Percentiles rank a stretch among this genome's conserved stretches.
These are phyloP conservation scores for Cucurbita argyrosperma DNA, from an alignment of 306 rosid species.

Conservation along the genomic window DNA sequence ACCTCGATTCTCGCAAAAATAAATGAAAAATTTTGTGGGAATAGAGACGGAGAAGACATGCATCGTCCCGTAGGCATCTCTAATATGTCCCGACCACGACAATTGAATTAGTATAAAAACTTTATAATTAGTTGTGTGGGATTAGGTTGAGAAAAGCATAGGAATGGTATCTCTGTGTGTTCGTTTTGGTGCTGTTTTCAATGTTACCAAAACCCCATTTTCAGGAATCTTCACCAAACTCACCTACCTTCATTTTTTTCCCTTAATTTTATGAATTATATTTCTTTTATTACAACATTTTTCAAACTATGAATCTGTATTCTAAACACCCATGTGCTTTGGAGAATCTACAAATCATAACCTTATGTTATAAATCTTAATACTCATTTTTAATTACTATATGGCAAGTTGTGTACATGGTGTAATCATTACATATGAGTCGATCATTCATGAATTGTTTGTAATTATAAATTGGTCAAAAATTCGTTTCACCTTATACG, in stretches of 20 bases:
- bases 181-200: not conserved
- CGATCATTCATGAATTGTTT: too few species aligned
- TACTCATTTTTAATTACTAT: too few species aligned
- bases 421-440: too few species aligned
- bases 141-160: not conserved
- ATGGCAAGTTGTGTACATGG: too few species aligned
- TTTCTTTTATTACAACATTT: not conserved
- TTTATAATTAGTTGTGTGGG: not conserved
- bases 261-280: not conserved
- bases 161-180: not conserved
- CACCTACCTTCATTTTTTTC: not conserved
- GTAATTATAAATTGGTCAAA: too few species aligned
- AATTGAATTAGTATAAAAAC: too few species aligned
- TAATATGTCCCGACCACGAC: too few species aligned
- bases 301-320: not conserved
- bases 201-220: not conserved
- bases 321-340: not conserved
- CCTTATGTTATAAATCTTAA: not conserved
- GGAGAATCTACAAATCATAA: not conserved
- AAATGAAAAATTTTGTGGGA: too few species aligned
- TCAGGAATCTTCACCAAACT: constrained; percentile 1
- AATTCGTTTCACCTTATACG: too few species aligned
- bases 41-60: too few species aligned
- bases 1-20: too few species aligned
- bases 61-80: too few species aligned